Evolutionary conservation across 202 grass and related monocot species (phyloP).

Genomic region (Elaeis oleifera): DNA sequence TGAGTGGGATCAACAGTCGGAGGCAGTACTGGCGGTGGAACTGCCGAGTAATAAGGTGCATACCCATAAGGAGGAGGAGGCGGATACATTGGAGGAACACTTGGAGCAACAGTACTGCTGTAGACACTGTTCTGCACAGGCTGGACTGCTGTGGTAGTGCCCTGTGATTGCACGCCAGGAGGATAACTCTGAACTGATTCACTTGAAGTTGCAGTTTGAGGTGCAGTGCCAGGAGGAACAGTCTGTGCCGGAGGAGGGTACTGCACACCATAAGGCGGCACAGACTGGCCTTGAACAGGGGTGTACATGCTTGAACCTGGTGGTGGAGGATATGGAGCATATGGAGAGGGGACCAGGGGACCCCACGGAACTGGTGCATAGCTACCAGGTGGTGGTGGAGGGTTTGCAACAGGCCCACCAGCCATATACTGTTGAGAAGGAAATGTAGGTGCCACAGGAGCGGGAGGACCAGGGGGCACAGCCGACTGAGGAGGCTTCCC

Average conservation of each 20-base stretch:
- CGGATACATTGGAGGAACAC: slow-evolving; percentile 29
- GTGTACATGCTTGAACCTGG: slow-evolving; percentile 55
- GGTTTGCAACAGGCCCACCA: slow-evolving; percentile 15
- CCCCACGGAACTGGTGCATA: slow-evolving; percentile 78
- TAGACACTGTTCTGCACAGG: slow-evolving; percentile 40
- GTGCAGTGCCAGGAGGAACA: slow-evolving; percentile 47
- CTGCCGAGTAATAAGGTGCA: slow-evolving; percentile 50
- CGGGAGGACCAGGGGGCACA: slow-evolving; percentile 29
- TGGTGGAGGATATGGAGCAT: slow-evolving; percentile 57
- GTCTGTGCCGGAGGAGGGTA: slow-evolving; percentile 41
- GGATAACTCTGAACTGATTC: slow-evolving; percentile 43
- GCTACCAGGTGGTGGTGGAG: slow-evolving; percentile 59
- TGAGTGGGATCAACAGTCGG: slow-evolving; percentile 53
- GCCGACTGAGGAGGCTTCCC: slow-evolving; percentile 56
- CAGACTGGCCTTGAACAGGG: slow-evolving; percentile 49
- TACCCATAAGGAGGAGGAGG: slow-evolving; percentile 44
- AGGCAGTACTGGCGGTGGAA: slow-evolving; percentile 40
- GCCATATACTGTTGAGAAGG: slow-evolving; percentile 71
- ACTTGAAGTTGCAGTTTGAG: slow-evolving; percentile 24
- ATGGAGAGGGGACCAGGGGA: slow-evolving; percentile 39
- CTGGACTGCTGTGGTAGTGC: slow-evolving; percentile 34
- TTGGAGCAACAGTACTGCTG: slow-evolving; percentile 41
- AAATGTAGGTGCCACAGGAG: slow-evolving; percentile 26
- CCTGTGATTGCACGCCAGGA: slow-evolving; percentile 40
- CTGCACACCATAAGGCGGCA: slow-evolving; percentile 48